phyloP scores from a whole-genome alignment of 78 protist species.

The Planoprotostelium fungivorum region DNA sequence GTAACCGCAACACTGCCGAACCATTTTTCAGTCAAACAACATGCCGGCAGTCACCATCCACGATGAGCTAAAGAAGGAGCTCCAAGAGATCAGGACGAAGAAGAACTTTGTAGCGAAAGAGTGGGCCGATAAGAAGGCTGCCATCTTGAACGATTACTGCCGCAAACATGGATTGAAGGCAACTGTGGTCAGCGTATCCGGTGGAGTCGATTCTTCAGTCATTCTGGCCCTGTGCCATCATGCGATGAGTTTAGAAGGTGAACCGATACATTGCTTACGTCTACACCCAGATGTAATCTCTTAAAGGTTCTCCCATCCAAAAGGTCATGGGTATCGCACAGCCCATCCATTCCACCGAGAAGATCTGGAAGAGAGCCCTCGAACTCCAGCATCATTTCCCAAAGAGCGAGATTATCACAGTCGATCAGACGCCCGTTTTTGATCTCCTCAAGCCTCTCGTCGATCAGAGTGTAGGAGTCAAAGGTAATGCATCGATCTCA shows the following conservation, averaged over 20 bases:
- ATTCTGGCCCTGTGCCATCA: constrained; percentile 32
- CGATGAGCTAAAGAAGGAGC: neutral
- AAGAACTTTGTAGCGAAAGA: constrained; percentile 31
- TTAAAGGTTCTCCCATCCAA: constrained; percentile 52
- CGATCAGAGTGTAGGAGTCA: constrained; percentile 27
- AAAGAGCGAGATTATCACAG: constrained; percentile 30
- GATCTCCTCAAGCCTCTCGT: constrained; percentile 19
- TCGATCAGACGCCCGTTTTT: constrained; percentile 69
- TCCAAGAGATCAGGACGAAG: neutral
- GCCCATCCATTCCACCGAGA: constrained; percentile 67
- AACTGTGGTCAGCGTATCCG: constrained; percentile 27
- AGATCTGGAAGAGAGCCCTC: constrained; percentile 41
- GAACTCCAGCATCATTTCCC: constrained; percentile 6
- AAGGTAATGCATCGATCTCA: constrained; percentile 11
- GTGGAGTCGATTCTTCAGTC: constrained; percentile 77
- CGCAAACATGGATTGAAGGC: constrained; percentile 37
- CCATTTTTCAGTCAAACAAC: no score
- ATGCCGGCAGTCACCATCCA: no score
- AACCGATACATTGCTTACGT: neutral
- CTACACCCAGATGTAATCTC: constrained; percentile 7
- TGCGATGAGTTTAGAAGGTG: neutral
- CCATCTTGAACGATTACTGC: constrained; percentile 60
- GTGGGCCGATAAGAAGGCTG: constrained; percentile 54
- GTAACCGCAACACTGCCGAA: no score
- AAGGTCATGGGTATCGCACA: constrained; percentile 52